Conservation (phyloP, 345 rosid species). For the Pugionium dolabratum region DNA sequence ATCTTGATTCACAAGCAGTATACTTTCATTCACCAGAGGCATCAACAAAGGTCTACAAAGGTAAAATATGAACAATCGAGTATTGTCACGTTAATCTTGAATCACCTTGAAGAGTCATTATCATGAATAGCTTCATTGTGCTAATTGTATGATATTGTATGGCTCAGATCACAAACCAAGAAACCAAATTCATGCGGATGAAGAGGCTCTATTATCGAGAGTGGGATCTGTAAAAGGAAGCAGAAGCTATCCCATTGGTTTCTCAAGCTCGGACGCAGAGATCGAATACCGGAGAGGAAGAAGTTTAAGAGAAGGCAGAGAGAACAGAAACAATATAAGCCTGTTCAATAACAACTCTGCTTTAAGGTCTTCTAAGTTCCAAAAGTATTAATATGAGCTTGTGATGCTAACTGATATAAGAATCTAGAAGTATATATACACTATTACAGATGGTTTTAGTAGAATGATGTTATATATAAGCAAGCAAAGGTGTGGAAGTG, state of each 20-base stretch:
- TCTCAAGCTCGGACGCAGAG: slow-evolving; percentile 94
- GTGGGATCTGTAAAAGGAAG: slow-evolving; percentile 59
- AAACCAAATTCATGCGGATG: slow-evolving; percentile 53
- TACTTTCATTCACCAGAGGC: slow-evolving; percentile 40
- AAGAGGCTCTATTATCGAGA: slow-evolving; percentile 58
- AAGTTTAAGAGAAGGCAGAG: slow-evolving; percentile 81
- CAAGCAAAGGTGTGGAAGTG: slow-evolving; percentile 34
- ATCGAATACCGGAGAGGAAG: slow-evolving; percentile 92
- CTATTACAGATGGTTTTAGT: slow-evolving; percentile 37
- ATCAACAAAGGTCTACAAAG: slow-evolving; percentile 58
- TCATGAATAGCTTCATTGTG: slow-evolving; percentile 22
- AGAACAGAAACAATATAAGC: slow-evolving; percentile 33
- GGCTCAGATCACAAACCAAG: slow-evolving; percentile 56
- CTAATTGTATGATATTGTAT: slow-evolving; percentile 21
- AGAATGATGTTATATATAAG: slow-evolving; percentile 35
- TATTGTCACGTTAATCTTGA: neutral
- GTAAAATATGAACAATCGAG: slow-evolving; percentile 27
- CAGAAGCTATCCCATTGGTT: slow-evolving; percentile 62
- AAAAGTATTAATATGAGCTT: slow-evolving; percentile 15
- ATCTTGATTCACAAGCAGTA: slow-evolving; percentile 39
- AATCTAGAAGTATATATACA: slow-evolving; percentile 27
- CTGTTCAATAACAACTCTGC: slow-evolving; percentile 23
- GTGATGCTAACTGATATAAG: slow-evolving; percentile 37
- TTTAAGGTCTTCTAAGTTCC: slow-evolving; percentile 23
- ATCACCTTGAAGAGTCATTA: neutral